Conservation (phyloP, 495 filamentous ascomycete genomes). For the Neurospora discreta region DNA sequence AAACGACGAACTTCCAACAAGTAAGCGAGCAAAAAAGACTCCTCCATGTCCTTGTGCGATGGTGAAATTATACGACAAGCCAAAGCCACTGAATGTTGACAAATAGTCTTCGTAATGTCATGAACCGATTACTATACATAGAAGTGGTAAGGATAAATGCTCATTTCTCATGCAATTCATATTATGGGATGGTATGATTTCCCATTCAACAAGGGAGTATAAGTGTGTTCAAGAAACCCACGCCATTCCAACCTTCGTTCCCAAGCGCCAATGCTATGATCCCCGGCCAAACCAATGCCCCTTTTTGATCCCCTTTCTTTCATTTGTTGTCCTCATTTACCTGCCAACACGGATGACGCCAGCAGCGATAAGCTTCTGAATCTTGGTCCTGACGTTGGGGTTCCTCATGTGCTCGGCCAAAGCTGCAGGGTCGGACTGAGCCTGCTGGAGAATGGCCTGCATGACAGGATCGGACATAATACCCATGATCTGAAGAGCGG, state of each 20-base stretch:
- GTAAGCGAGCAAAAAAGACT: not conserved
- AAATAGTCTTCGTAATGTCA: not conserved
- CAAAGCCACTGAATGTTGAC: not conserved
- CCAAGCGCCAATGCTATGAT: not conserved
- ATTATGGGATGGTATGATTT: not conserved
- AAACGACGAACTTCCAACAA: not conserved
- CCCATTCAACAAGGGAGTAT: not conserved
- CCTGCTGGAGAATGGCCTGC: slow-evolving; percentile 94
- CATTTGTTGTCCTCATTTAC: slow-evolving; percentile 12
- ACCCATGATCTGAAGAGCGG: slow-evolving; percentile 56
- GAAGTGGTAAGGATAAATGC: not conserved
- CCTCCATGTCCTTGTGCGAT: not conserved
- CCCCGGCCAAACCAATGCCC: not conserved
- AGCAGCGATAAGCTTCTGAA: slow-evolving; percentile 84
- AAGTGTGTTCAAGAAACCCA: not conserved
- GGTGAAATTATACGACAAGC: not conserved
- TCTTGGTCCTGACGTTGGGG: slow-evolving; percentile 65
- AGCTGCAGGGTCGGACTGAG: slow-evolving; percentile 83
- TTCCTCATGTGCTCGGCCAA: slow-evolving; percentile 97
- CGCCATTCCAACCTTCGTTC: not conserved
- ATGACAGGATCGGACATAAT: slow-evolving; percentile 94
- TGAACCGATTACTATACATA: not conserved
- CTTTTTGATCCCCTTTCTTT: not conserved
- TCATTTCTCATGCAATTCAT: slow-evolving; percentile 5
- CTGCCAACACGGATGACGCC: slow-evolving; percentile 79